A percentile compares a stretch with the other conserved stretches of the same genome.
Evolutionary conservation across 108 stramenopile species (phyloP).

Genomic region (Skeletonema tropicum): DNA sequence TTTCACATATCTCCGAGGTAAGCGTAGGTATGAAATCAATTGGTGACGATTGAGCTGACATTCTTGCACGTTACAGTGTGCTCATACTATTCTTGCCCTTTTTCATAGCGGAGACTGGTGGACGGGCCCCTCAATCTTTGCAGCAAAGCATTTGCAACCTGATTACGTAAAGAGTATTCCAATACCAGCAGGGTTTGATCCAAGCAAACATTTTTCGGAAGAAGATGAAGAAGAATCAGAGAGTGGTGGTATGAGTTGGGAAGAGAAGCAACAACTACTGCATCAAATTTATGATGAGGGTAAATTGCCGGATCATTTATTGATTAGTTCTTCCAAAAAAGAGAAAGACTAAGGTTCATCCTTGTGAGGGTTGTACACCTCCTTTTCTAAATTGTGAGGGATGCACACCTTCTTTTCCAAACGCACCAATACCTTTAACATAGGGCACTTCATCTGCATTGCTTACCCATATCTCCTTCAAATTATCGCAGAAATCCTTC

Average conservation of each 20-base stretch:
- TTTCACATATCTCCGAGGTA: constrained; percentile 31
- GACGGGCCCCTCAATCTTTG: constrained; percentile 25
- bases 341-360: neutral
- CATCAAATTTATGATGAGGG: constrained; percentile 19
- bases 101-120: constrained; percentile 25
- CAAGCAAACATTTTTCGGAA: constrained; percentile 11
- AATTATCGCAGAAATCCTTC: constrained; percentile 41
- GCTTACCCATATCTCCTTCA: constrained; percentile 40
- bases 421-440: constrained; percentile 41
- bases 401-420: neutral
- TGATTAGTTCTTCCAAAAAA: neutral
- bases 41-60: too few species aligned
- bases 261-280: constrained; percentile 23
- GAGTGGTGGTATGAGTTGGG: constrained; percentile 13
- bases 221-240: constrained; percentile 8
- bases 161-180: constrained; percentile 27
- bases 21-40: neutral
- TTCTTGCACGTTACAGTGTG: neutral
- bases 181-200: constrained; percentile 19
- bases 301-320: constrained; percentile 9
- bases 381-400: too few species aligned
- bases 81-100: neutral
- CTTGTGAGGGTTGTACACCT: too few species aligned
- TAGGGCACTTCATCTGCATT: constrained; percentile 39
- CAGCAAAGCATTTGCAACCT: constrained; percentile 27